Percentiles rank a stretch among this genome's conserved stretches.
These are phyloP conservation scores for Mycena indigotica DNA, from an alignment of 768 basidiomycete species.

Conservation along the genomic window DNA sequence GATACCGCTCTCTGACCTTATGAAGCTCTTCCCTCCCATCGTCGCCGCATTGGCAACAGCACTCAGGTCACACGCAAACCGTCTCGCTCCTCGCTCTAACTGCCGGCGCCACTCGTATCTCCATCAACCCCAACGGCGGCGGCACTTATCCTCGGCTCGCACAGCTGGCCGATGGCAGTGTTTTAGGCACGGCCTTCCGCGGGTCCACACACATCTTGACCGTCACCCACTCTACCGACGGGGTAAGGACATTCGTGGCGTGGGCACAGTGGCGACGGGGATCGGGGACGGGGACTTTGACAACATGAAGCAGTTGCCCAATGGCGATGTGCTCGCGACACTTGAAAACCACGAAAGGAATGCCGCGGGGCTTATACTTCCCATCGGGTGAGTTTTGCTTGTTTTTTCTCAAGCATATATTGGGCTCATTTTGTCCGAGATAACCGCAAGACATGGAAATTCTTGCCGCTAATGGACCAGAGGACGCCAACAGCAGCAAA, in stretches of 20 bases:
- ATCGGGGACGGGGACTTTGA: conserved; percentile 9
- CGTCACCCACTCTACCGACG: conserved; percentile 13
- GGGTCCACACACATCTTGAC: conserved; percentile 9
- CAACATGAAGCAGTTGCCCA: conserved; percentile 10
- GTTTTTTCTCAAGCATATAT: not conserved
- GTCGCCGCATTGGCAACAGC: not conserved
- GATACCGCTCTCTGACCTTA: too few species aligned
- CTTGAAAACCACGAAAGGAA: conserved; percentile 14
- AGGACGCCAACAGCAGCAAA: conserved; percentile 15
- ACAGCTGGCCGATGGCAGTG: not conserved
- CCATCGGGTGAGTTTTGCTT: conserved; percentile 4
- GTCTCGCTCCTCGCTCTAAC: not conserved
- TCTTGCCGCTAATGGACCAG: conserved; percentile 23
- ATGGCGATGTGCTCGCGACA: too few species aligned
- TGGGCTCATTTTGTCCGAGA: not conserved
- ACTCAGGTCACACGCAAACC: not conserved
- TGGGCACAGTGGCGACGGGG: conserved; percentile 9
- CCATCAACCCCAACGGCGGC: not conserved
- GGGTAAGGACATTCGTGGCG: conserved; percentile 7
- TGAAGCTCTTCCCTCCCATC: too few species aligned
- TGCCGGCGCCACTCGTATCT: not conserved
- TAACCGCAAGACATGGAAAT: conserved; percentile 25
- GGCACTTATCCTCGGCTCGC: too few species aligned
- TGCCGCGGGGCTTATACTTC: conserved; percentile 2
- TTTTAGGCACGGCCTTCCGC: not conserved